Percentiles rank a stretch among this genome's conserved stretches.
Evolutionary conservation across 2,329 filamentous ascomycete species (phyloP).

Genomic region (Didymella lethalis): DNA sequence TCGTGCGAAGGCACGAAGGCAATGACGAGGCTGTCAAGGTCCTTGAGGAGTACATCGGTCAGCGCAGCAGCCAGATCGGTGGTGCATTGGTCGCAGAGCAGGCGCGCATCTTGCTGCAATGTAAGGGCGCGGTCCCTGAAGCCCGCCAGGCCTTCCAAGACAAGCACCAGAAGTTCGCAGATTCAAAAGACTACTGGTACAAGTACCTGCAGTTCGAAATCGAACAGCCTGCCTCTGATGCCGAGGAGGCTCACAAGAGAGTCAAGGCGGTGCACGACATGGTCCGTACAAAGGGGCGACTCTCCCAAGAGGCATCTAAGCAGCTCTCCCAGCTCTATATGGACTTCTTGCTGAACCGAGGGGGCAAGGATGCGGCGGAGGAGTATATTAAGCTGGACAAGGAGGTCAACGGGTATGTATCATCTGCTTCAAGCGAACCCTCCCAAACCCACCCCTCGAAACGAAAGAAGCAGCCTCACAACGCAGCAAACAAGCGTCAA

Average conservation of each 20-base stretch:
- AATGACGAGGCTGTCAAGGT: slow-evolving; percentile 85
- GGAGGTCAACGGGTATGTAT: slow-evolving; percentile 77
- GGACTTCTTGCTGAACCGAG: slow-evolving; percentile 81
- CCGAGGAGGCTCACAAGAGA: slow-evolving; percentile 71
- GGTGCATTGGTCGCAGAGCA: slow-evolving; percentile 88
- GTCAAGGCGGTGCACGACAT: slow-evolving; percentile 82
- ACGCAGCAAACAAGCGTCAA: slow-evolving; percentile 44
- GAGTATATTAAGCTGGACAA: slow-evolving; percentile 84
- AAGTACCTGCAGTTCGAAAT: slow-evolving; percentile 90
- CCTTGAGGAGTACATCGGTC: slow-evolving; percentile 78
- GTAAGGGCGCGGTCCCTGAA: slow-evolving; percentile 79
- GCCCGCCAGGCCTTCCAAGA: slow-evolving; percentile 83
- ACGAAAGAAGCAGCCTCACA: slow-evolving; percentile 45
- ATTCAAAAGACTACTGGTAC: slow-evolving; percentile 88
- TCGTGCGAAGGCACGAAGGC: slow-evolving; percentile 82
- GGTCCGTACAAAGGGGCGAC: slow-evolving; percentile 74
- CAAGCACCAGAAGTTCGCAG: slow-evolving; percentile 83
- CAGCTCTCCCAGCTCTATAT: slow-evolving; percentile 82
- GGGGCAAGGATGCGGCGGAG: slow-evolving; percentile 83
- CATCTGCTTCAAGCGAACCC: slow-evolving; percentile 41
- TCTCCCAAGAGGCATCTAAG: slow-evolving; percentile 72
- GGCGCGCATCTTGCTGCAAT: slow-evolving; percentile 86
- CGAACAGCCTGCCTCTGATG: slow-evolving; percentile 74
- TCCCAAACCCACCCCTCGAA: slow-evolving; percentile 33
- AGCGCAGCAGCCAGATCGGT: slow-evolving; percentile 80